These are phyloP conservation scores for Verticillium dahliae DNA, from an alignment of 2,329 filamentous ascomycete genomes.

Conservation along the genomic window DNA sequence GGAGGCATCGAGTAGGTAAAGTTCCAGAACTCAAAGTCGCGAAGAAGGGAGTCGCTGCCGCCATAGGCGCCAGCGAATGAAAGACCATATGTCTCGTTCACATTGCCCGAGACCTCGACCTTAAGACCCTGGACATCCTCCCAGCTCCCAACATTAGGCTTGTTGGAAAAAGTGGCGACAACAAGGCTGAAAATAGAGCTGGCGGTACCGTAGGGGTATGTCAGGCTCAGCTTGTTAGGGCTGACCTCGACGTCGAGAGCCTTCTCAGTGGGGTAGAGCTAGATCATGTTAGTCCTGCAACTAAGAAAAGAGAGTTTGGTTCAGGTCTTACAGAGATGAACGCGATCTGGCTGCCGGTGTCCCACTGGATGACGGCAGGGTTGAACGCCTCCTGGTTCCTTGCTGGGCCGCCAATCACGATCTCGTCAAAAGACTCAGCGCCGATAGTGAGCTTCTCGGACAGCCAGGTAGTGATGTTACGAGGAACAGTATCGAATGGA, in stretches of 20 bases:
- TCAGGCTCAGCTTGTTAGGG: slow-evolving; percentile 36
- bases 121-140: slow-evolving; percentile 39
- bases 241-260: slow-evolving; percentile 32
- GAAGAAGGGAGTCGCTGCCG: slow-evolving; percentile 19
- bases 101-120: slow-evolving; percentile 37
- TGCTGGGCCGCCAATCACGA: slow-evolving; percentile 46
- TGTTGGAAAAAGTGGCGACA: slow-evolving; percentile 37
- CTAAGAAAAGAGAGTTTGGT: not conserved
- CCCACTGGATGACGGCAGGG: slow-evolving; percentile 55
- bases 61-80: slow-evolving; percentile 34
- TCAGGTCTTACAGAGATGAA: slow-evolving; percentile 19
- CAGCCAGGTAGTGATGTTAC: slow-evolving; percentile 55
- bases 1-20: slow-evolving; percentile 33
- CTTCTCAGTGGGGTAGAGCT: slow-evolving; percentile 30
- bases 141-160: slow-evolving; percentile 36
- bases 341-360: slow-evolving; percentile 28
- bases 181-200: slow-evolving; percentile 43
- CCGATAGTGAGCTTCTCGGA: slow-evolving; percentile 52
- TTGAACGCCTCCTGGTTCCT: slow-evolving; percentile 47
- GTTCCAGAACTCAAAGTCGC: slow-evolving; percentile 39
- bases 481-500: slow-evolving; percentile 47
- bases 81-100: slow-evolving; percentile 29
- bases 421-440: slow-evolving; percentile 50
- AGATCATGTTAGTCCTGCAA: slow-evolving; percentile 12
- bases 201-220: slow-evolving; percentile 45